Evolutionary conservation across 2,329 filamentous ascomycete genomes (phyloP), one percentile per base, ranked within the genome.

Genomic region (Rhinocladiella mackenziei): DNA sequence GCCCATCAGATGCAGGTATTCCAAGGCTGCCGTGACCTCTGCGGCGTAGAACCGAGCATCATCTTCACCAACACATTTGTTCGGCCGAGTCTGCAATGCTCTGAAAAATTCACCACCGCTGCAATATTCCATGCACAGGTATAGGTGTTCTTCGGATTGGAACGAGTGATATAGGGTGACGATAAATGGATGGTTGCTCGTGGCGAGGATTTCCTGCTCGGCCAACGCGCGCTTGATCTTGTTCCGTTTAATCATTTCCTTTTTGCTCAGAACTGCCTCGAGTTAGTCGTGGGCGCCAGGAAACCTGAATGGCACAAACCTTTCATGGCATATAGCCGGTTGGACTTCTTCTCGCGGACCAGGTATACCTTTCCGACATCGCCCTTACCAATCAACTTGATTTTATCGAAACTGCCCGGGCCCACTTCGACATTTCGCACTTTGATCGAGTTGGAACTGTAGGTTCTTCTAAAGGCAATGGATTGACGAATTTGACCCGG

Each of bases 161-260:
- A 98, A 98, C 0, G 91, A 97, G 69, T 98, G 92, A 65, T 97
- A 98, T 2, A 98, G 75, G 0, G 92, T 98, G 52, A 98, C 92
- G 62, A 98, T 98, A 66, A 98, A 98, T 0, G 92, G 92, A 61
- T 98, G 92, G 59, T 98, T 98, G 74, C 91, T 97, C 30, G 92
- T 98, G 6, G 92, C 92, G 41, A 98, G 74, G 55, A 98, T 98
- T 67, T 98, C 92, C 65, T 97, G 92, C 69, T 98, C 92, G 26
- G 92, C 92, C 57, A 98, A 75, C 10, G 92, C 92, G 62, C 92
- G 82, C 77, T 98, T 98, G 72, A 98, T 98, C 77, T 98, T 98
- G 75, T 98, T 98, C 46, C 92, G 85, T 74, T 98, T 98, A 69
- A 98, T 98, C 92, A 98, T 98, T 68, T 98, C 92, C 74, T 97